A percentile compares a stretch with the other conserved stretches of the same genome.
These are phyloP conservation scores for Leishmania braziliensis DNA, from an alignment of 208 protist species.

Conservation along the genomic window DNA sequence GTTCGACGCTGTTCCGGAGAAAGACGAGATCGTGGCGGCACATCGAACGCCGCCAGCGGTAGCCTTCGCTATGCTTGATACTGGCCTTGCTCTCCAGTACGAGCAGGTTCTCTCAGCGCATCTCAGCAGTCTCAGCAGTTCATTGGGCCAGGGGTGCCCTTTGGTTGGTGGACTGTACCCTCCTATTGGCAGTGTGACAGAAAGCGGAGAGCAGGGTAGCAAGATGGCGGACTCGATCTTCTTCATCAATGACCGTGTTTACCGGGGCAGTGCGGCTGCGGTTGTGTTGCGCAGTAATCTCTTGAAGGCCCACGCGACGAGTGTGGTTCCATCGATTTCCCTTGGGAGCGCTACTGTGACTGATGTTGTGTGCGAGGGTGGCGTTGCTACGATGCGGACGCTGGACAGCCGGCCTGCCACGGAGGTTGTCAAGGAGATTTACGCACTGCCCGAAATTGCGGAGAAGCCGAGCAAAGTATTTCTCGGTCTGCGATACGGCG, in stretches of 20 bases:
- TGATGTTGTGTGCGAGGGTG: conserved; percentile 43
- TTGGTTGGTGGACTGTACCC: conserved; percentile 81
- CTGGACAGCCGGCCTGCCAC: conserved; percentile 56
- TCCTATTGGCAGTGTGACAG: conserved; percentile 33
- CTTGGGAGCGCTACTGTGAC: conserved; percentile 44
- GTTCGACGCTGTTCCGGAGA: conserved; percentile 75
- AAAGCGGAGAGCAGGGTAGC: conserved; percentile 1
- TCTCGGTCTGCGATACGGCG: conserved; percentile 54
- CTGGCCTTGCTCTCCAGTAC: conserved; percentile 72
- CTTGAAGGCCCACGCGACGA: conserved; percentile 58
- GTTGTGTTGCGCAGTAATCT: conserved; percentile 74
- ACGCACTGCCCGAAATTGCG: conserved; percentile 54
- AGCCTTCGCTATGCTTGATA: conserved; percentile 74
- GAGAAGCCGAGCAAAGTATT: conserved; percentile 72
- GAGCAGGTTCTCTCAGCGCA: conserved; percentile 64
- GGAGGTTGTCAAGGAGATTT: conserved; percentile 66
- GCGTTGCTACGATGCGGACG: conserved; percentile 43
- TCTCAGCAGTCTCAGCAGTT: conserved; percentile 45
- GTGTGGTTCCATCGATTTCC: conserved; percentile 79
- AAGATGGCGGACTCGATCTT: conserved; percentile 77
- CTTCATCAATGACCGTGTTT: conserved; percentile 83
- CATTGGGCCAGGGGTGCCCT: conserved; percentile 44
- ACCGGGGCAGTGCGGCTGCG: conserved; percentile 74
- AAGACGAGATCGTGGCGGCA: conserved; percentile 52
- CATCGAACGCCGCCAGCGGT: conserved; percentile 44